Evolutionary conservation across 352 stramenopile genomes (phyloP), one percentile per base, ranked within the genome.

Genomic region (Globisporangium cystogenes): DNA sequence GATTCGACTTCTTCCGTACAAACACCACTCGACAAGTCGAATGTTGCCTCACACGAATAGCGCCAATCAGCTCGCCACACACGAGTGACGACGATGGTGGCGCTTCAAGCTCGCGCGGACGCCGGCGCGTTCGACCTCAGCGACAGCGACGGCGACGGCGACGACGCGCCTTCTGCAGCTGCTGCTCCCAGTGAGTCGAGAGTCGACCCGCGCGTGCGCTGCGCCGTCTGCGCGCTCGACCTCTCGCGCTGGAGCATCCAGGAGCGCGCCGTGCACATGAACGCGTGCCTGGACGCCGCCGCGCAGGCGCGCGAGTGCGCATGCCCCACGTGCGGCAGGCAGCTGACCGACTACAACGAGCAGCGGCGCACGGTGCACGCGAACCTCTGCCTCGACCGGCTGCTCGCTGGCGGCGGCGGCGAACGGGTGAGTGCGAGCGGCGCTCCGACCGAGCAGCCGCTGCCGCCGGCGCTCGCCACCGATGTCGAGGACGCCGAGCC

Each of bases 341-440:
- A 79, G 14, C 70, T 90, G 27, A 76, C 75, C 10, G 65, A 87
- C 47, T 87, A 68, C 55, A 80, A 83, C 44, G 79, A 90, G 53
- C 75, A 83, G 43, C 71, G 67, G 18, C 77, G 82, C 45, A 63
- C 62, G 51, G 74, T 79, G 58, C 82, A 92, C 57, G 77, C 77
- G 35, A 92, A 90, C 43, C 51, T 70, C 21, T 92, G 82, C 48
- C 65, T 92, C 23, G 79, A 90, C 48, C 55, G 60, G 23, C 36
- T 53, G 43, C 54, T 27, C 52, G 56, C 46, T 23, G 57, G 23
- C 18, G 35, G 33, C 45, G 56, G 39, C 31, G 40, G 45, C 36
- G 26, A 29, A 36, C 15, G 63, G 29, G 16, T 47, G 59, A 36
- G 49, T 62, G 36, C 24, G 51, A 59, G 21, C n/a, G 27, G 24